Evolutionary conservation across 441 rosid genomes (phyloP), one percentile per base, ranked within the genome.

Genomic region (Erodium texanum): DNA sequence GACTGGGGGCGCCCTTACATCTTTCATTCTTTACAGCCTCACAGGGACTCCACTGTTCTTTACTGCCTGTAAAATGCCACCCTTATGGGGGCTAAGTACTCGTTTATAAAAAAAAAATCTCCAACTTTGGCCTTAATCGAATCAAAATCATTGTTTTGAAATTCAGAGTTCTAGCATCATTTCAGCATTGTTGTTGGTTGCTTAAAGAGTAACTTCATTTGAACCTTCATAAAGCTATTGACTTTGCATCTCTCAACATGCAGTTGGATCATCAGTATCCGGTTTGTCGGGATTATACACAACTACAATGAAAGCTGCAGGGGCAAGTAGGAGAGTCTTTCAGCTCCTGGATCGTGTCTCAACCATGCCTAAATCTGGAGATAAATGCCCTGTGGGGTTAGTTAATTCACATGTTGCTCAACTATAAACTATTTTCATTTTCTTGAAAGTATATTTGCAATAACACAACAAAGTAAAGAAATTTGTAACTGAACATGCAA

Each of bases 1-100:
- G 93, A 87, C 96, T 0, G 82, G 87, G 0, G 99, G 99, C 29
- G 77, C 93, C 54, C 96, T 93, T 70, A 93, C 97, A 54, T 91
- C 99, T 72, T 93, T 93, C 87, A 91, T 93, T 72, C 96, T 93
- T 66, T 91, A 93, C 61, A 91, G 97, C 73, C 95, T 89, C 75
- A 91, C 97, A 68, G 97, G 99, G 91, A 79, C 22, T 38, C 63
- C 62, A 23, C 43, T 56, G 34, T 45, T 68, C 12, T 7, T 38
- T 20, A 61, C 12, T 68, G 50, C 61, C 16, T 64, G 59, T 32
- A 36, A 24, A 41, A 62, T 32, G 45, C 52, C 36, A n/a, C 54
- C 54, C 12, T 3, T 48, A 48, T 48, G 54, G 6, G n/a, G 6
- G n/a, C 54, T 12, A 48, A 48, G 5, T 18, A 16, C 61, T 52